Conservation (phyloP, 2,329 filamentous ascomycete species). For the Penicillium sp. region DNA sequence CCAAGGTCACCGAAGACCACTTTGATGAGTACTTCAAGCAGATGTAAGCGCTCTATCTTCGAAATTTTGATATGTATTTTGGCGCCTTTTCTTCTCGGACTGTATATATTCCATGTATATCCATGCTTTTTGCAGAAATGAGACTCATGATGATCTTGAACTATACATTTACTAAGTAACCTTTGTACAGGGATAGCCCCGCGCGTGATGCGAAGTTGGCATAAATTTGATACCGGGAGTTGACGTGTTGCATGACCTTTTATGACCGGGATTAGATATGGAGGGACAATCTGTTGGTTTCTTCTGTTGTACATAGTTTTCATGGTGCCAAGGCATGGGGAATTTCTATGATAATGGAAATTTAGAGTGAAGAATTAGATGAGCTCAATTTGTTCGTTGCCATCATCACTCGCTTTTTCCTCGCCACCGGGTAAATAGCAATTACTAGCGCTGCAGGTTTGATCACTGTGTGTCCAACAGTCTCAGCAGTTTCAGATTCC, state of each 20-base stretch:
- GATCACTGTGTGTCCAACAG: no score
- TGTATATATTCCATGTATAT: slow-evolving; percentile 7
- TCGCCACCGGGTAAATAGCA: no score
- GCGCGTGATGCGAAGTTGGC: slow-evolving; percentile 8
- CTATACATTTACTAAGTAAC: slow-evolving; percentile 1
- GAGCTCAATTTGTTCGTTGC: no score
- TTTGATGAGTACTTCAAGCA: slow-evolving; percentile 50
- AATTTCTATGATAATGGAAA: no score
- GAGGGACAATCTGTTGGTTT: no score
- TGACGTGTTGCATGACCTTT: neutral
- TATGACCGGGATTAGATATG: neutral
- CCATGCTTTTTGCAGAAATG: neutral
- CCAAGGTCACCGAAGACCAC: slow-evolving; percentile 52
- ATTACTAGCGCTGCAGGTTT: no score
- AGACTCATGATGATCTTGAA: slow-evolving; percentile 2
- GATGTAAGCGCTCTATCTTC: slow-evolving; percentile 18
- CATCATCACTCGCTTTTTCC: no score
- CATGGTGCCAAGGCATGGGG: no score
- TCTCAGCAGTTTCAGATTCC: no score
- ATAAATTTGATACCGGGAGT: neutral
- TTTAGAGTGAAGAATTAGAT: no score
- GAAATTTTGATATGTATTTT: neutral
- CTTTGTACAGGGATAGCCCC: slow-evolving; percentile 1
- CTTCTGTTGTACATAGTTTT: no score
- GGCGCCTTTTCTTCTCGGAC: neutral